phyloP scores from a whole-genome alignment of 768 basidiomycete species.

The Naganishia kalamii region DNA sequence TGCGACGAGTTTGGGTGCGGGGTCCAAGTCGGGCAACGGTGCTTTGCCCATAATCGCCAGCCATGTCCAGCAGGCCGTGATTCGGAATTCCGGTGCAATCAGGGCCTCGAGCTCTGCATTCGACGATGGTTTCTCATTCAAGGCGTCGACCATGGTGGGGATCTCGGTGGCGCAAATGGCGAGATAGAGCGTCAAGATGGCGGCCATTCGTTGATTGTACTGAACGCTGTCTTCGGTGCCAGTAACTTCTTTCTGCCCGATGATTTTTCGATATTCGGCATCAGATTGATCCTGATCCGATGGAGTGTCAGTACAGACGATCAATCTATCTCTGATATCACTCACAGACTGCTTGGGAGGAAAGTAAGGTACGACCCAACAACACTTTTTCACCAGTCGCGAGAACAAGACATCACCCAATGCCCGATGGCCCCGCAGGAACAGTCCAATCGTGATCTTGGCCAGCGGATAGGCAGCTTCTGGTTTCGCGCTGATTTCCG shows the following conservation, averaged over 20 bases:
- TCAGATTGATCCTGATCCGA: slow-evolving; percentile 42
- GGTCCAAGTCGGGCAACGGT: slow-evolving; percentile 26
- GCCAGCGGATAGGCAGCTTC: slow-evolving; percentile 78
- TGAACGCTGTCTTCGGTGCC: slow-evolving; percentile 57
- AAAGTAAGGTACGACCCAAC: slow-evolving; percentile 71
- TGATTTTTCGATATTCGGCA: slow-evolving; percentile 47
- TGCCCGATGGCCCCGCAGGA: slow-evolving; percentile 53
- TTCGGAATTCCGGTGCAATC: slow-evolving; percentile 29
- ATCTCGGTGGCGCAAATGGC: slow-evolving; percentile 54
- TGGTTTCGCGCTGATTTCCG: slow-evolving; percentile 83
- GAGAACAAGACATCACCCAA: slow-evolving; percentile 75
- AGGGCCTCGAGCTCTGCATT: slow-evolving; percentile 31
- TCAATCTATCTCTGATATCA: background rate
- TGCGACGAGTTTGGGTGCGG: slow-evolving; percentile 31
- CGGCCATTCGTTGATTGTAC: slow-evolving; percentile 63
- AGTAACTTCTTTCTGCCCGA: slow-evolving; percentile 39
- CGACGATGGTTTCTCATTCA: slow-evolving; percentile 26
- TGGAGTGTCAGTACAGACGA: background rate
- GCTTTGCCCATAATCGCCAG: slow-evolving; percentile 29
- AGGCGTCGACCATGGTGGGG: slow-evolving; percentile 26
- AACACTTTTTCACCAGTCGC: slow-evolving; percentile 78
- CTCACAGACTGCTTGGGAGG: slow-evolving; percentile 55
- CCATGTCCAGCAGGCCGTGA: slow-evolving; percentile 41
- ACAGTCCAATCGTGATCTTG: slow-evolving; percentile 62
- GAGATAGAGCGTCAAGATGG: slow-evolving; percentile 82